These are phyloP conservation scores for Hymenoscyphus linearis DNA, from an alignment of 2,329 filamentous ascomycete genomes.

Conservation along the genomic window DNA sequence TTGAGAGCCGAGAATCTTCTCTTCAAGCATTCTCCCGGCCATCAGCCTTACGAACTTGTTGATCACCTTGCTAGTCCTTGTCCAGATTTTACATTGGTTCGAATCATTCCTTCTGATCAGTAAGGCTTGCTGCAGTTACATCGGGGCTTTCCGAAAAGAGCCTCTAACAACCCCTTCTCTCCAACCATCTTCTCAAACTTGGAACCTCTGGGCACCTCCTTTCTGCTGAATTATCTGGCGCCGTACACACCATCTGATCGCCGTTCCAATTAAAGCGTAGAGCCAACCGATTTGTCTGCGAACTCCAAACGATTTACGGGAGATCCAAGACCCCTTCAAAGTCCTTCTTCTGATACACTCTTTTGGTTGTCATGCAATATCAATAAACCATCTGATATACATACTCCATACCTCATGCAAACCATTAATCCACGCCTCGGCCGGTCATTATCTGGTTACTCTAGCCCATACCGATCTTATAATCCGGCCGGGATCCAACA, in stretches of 20 bases:
- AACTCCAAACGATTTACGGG: conserved; percentile 14
- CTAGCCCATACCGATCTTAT: conserved; percentile 3
- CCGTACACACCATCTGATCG: conserved; percentile 14
- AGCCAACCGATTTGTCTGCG: conserved; percentile 14
- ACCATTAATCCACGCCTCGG: conserved; percentile 6
- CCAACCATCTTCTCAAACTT: conserved; percentile 12
- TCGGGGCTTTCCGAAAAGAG: conserved; percentile 21
- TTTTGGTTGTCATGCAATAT: conserved; percentile 10
- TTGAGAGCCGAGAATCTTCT: not conserved
- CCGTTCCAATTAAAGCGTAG: conserved; percentile 14
- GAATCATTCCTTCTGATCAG: conserved; percentile 4
- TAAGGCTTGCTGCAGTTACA: conserved; percentile 16
- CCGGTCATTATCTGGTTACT: conserved; percentile 7
- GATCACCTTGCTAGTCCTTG: conserved; percentile 13
- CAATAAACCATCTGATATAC: conserved; percentile 10
- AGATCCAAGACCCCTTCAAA: conserved; percentile 16
- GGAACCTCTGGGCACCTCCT: conserved; percentile 14
- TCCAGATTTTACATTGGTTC: conserved; percentile 16
- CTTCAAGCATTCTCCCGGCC: conserved; percentile 3
- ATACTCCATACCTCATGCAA: conserved; percentile 10
- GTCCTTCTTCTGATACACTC: conserved; percentile 11
- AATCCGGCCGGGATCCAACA: conserved; percentile 6
- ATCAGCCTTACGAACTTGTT: conserved; percentile 15
- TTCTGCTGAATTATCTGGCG: conserved; percentile 9
- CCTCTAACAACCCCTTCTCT: conserved; percentile 10